Evolutionary conservation across 208 protist species (phyloP).

Genomic region (Polymyxa betae): DNA sequence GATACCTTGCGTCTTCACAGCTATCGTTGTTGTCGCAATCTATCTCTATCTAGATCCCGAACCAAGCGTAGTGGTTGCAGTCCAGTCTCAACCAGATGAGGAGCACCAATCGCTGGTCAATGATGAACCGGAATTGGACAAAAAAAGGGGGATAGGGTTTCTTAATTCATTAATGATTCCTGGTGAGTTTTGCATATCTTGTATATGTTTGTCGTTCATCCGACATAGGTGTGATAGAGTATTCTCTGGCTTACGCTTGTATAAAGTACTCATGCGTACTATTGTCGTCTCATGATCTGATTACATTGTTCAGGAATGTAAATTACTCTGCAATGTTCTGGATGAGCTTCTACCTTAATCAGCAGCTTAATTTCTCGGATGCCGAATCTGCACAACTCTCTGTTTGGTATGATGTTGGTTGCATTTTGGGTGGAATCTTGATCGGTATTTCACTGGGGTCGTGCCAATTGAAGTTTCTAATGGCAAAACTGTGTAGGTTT

Average conservation of each 20-base stretch:
- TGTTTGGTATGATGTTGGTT: not conserved
- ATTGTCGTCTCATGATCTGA: not conserved
- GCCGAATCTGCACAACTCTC: not conserved
- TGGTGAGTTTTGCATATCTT: too few species aligned
- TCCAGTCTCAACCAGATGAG: too few species aligned
- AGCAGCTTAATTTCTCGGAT: not conserved
- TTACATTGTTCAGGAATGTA: not conserved
- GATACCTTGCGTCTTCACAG: too few species aligned
- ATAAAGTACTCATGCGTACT: not conserved
- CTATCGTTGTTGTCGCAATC: too few species aligned
- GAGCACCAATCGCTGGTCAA: too few species aligned
- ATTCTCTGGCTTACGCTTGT: not conserved
- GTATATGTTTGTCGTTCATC: too few species aligned
- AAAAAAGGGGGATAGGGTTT: too few species aligned
- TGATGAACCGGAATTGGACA: too few species aligned
- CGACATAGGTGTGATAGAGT: not conserved
- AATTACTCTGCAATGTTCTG: conserved; percentile 10
- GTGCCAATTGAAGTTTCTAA: not conserved
- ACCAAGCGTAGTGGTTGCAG: too few species aligned
- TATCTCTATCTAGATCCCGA: too few species aligned
- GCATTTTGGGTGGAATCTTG: not conserved
- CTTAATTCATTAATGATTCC: too few species aligned
- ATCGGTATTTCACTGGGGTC: not conserved
- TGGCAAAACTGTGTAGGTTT: not conserved
- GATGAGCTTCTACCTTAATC: not conserved